These are phyloP conservation scores for Leptographium flavum DNA, from an alignment of 2,329 filamentous ascomycete genomes.

Conservation along the genomic window DNA sequence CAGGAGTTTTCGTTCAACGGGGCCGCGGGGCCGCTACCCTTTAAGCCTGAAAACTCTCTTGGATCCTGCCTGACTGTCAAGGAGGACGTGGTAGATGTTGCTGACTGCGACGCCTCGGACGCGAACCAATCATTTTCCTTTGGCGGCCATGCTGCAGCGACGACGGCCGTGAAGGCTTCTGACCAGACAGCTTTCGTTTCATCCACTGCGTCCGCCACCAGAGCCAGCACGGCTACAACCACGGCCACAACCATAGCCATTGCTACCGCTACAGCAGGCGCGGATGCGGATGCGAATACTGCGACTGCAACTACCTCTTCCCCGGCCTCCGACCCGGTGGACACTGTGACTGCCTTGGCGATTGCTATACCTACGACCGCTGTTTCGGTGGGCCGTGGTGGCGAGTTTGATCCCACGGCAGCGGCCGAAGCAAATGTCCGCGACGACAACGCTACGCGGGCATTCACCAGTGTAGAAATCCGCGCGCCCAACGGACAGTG, in stretches of 20 bases:
- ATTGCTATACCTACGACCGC: constrained; percentile 25
- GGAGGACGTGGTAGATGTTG: constrained; percentile 27
- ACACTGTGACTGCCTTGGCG: constrained; percentile 5
- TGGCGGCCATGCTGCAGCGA: constrained; percentile 1
- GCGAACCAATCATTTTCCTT: constrained; percentile 28
- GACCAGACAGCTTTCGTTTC: neutral
- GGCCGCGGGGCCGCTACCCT: constrained; percentile 23
- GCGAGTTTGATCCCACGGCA: constrained; percentile 31
- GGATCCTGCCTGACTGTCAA: constrained; percentile 33
- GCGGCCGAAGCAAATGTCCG: constrained; percentile 32
- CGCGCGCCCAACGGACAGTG: constrained; percentile 33
- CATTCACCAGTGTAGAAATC: constrained; percentile 30
- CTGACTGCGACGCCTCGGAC: constrained; percentile 25
- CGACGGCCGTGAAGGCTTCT: neutral
- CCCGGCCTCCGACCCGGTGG: neutral
- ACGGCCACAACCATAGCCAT: neutral
- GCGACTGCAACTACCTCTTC: neutral
- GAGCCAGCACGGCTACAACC: neutral
- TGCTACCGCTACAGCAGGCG: neutral
- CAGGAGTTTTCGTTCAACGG: constrained; percentile 36
- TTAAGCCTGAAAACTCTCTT: constrained; percentile 30
- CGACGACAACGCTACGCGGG: constrained; percentile 31
- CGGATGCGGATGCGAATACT: neutral
- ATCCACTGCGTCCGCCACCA: neutral
- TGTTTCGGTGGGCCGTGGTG: constrained; percentile 35